Evolutionary conservation across 73 alveolate species (phyloP).

Genomic region (Paramecium primaurelia): DNA sequence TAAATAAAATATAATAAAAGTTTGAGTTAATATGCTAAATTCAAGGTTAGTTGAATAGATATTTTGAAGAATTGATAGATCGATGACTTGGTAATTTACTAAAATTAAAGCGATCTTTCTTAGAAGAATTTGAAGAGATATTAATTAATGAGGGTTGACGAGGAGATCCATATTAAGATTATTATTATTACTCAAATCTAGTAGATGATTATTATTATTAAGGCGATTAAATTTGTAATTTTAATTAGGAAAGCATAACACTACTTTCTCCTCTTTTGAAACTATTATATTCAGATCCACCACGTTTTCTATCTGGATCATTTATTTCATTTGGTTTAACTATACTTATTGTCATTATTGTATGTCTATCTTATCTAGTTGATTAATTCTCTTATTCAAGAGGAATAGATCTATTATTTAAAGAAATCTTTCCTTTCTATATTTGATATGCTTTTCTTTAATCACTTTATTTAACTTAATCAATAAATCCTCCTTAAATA

Average conservation of each 20-base stretch:
- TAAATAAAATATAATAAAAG: neutral
- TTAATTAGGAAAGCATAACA: neutral
- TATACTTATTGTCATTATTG: conserved; percentile 32
- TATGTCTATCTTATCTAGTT: neutral
- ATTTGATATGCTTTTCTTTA: neutral
- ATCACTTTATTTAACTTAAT: neutral
- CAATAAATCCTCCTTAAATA: neutral
- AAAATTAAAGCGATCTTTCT: neutral
- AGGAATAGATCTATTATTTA: neutral
- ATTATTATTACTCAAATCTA: neutral
- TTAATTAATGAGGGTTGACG: neutral
- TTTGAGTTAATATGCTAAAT: neutral
- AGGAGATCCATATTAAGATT: neutral
- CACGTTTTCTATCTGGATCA: neutral
- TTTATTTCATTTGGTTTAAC: neutral
- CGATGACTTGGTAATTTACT: neutral
- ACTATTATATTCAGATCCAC: neutral
- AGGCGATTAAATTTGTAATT: neutral
- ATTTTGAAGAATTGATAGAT: neutral
- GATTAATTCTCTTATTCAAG: neutral
- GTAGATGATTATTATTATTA: neutral
- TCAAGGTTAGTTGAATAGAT: neutral
- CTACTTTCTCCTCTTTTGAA: neutral
- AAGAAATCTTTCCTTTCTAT: neutral
- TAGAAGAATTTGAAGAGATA: neutral